Conservation (phyloP, 2,329 filamentous ascomycete species). For the Talaromyces sp. region DNA sequence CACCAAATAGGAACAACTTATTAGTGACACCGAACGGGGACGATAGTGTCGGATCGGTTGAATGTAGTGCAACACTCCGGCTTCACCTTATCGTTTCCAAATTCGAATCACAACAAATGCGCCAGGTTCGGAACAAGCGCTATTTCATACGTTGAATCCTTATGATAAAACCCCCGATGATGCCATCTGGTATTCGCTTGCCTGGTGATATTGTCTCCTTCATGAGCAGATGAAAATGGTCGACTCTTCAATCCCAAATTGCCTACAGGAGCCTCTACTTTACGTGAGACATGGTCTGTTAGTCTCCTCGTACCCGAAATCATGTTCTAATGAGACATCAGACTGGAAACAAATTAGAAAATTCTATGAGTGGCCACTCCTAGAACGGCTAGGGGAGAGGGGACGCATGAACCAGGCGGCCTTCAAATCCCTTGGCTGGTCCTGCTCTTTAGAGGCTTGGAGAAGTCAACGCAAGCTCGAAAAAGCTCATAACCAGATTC, state of each 20-base stretch:
- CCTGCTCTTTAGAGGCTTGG: not conserved
- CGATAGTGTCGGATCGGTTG: too few species aligned
- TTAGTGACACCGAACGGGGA: too few species aligned
- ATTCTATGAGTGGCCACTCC: constrained; percentile 4
- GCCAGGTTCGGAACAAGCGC: not conserved
- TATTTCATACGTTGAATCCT: not conserved
- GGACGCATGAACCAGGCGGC: not conserved
- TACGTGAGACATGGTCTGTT: not conserved
- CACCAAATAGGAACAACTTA: too few species aligned
- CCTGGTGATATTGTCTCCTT: not conserved
- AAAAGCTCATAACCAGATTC: constrained; percentile 1
- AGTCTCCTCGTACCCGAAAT: not conserved
- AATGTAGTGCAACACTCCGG: too few species aligned
- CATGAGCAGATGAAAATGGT: not conserved
- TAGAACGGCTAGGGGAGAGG: not conserved
- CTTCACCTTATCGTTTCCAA: too few species aligned
- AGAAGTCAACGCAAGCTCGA: not conserved
- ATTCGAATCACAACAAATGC: not conserved
- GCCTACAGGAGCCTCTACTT: not conserved
- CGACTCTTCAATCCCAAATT: not conserved
- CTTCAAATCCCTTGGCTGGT: not conserved
- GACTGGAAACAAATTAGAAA: constrained; percentile 5
- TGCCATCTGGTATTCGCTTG: not conserved
- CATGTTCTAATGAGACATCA: not conserved
- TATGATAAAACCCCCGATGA: not conserved